A percentile compares a stretch with the other conserved stretches of the same genome.
phyloP scores from a whole-genome alignment of 2,329 filamentous ascomycete species.

The Fusarium nurragi region DNA sequence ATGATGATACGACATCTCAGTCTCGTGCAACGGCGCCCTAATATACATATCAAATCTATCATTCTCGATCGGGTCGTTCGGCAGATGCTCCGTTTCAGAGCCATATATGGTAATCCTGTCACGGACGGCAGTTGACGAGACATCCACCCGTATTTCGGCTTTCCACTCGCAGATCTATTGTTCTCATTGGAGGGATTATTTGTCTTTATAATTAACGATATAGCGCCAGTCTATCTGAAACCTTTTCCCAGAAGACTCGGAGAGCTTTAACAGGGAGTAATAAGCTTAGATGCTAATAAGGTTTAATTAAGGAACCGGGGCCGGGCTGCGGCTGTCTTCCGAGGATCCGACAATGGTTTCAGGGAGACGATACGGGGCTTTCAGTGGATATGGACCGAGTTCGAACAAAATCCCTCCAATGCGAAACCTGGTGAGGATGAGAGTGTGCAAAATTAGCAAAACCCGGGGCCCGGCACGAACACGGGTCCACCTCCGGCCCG shows the following conservation, averaged over 20 bases:
- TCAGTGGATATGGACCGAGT: not conserved
- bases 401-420: not conserved
- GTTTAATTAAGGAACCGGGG: constrained; percentile 34
- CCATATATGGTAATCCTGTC: constrained; percentile 1
- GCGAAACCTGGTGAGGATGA: not conserved
- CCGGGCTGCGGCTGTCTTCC: not conserved
- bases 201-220: not conserved
- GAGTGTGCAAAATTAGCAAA: not conserved
- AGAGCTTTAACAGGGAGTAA: constrained; percentile 8
- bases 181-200: constrained; percentile 33
- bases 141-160: constrained; percentile 4
- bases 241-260: constrained; percentile 29
- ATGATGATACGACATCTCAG: no score
- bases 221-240: constrained; percentile 21
- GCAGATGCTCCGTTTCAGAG: constrained; percentile 15
- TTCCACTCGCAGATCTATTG: not conserved
- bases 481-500: not conserved
- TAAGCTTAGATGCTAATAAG: constrained; percentile 14
- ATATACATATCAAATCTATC: not conserved
- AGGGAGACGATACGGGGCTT: constrained; percentile 12
- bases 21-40: not conserved
- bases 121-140: constrained; percentile 10
- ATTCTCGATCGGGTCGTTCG: constrained; percentile 17
- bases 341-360: constrained; percentile 10
- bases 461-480: not conserved